Percentiles rank a stretch among this genome's conserved stretches.
phyloP scores from a whole-genome alignment of 768 basidiomycete species.

The Lactifluus volemus region DNA sequence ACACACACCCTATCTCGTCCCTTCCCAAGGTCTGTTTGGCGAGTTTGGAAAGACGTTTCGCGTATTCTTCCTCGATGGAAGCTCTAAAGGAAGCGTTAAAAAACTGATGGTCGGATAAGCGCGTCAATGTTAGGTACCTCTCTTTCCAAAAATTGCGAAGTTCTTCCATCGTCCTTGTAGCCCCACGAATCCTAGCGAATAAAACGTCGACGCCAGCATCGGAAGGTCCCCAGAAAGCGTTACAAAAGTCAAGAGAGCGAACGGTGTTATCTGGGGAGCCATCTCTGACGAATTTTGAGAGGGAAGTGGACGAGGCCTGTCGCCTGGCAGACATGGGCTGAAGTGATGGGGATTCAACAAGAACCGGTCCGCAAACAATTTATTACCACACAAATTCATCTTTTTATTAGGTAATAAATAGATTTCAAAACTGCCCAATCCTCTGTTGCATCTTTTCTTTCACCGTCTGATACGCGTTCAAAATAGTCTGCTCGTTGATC shows the following conservation, averaged over 20 bases:
- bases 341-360: neutral
- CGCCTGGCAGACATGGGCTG: conserved; percentile 59
- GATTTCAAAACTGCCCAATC: conserved; percentile 52
- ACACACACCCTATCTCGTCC: conserved; percentile 91
- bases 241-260: conserved; percentile 82
- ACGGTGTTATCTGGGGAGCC: conserved; percentile 39
- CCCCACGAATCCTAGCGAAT: conserved; percentile 83
- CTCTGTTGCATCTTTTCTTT: conserved; percentile 78
- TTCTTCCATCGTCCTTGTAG: conserved; percentile 81
- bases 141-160: conserved; percentile 87
- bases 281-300: conserved; percentile 58
- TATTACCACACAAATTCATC: too few relatives aligned
- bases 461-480: conserved; percentile 88
- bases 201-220: conserved; percentile 90
- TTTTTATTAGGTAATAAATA: too few relatives aligned
- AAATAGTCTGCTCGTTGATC: conserved; percentile 95
- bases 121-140: conserved; percentile 46
- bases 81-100: conserved; percentile 42
- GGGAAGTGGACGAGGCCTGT: conserved; percentile 74
- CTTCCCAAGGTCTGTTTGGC: conserved; percentile 68
- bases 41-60: conserved; percentile 73
- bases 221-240: conserved; percentile 87
- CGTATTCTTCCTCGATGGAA: conserved; percentile 90
- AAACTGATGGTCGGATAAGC: neutral
- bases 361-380: too few relatives aligned